A percentile compares a stretch with the other conserved stretches of the same genome.
These are phyloP conservation scores for Botrytis fabae DNA, from an alignment of 2,329 filamentous ascomycete genomes.

Conservation along the genomic window DNA sequence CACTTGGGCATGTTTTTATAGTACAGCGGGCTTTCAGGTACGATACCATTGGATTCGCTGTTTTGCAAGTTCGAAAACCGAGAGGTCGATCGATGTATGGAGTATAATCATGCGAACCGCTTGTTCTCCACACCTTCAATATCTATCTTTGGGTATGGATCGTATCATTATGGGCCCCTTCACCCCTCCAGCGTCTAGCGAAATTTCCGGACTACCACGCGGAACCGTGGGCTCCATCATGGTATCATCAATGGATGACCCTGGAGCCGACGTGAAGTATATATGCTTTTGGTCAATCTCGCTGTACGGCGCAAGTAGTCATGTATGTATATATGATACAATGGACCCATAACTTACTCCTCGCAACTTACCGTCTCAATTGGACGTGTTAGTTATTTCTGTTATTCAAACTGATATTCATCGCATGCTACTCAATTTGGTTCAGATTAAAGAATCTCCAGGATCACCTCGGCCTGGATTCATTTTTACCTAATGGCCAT, in stretches of 20 bases:
- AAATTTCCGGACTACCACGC: conserved; percentile 10
- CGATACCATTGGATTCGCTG: background rate
- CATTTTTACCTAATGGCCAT: conserved; percentile 17
- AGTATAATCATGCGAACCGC: conserved; percentile 12
- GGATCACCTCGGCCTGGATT: background rate
- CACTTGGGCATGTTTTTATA: background rate
- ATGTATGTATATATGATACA: conserved; percentile 1
- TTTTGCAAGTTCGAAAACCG: background rate
- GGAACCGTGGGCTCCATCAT: background rate
- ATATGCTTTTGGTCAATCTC: background rate
- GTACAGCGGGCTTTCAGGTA: background rate
- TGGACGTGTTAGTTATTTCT: background rate
- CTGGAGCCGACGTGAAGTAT: background rate
- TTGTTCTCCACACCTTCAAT: conserved; percentile 14
- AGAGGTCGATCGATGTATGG: background rate
- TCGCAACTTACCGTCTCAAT: background rate
- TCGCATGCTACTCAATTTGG: conserved; percentile 14
- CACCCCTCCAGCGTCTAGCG: conserved; percentile 9
- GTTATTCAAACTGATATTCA: background rate
- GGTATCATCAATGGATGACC: background rate
- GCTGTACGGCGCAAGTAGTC: background rate
- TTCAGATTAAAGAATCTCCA: background rate
- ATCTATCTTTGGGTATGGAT: background rate
- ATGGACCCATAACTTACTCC: background rate
- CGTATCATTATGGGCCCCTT: background rate